Percentiles rank a stretch among this genome's conserved stretches.
Evolutionary conservation across 163 green algal species (phyloP).

Genomic region (Volvox carteri): DNA sequence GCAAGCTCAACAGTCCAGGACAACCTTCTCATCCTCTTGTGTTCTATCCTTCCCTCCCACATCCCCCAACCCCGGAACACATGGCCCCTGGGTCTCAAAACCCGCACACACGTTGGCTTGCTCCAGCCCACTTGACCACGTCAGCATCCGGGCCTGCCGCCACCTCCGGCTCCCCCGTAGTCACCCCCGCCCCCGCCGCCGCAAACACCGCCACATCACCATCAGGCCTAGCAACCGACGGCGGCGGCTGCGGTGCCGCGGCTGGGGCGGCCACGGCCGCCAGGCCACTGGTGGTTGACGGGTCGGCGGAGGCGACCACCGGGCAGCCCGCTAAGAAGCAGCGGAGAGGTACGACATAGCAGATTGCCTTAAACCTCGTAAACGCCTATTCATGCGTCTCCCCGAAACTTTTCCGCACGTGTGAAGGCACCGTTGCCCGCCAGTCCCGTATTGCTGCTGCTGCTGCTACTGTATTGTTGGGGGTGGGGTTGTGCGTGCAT

Average conservation of each 20-base stretch:
- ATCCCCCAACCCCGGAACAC: no score
- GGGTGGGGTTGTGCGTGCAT: no score
- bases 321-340: constrained; percentile 45
- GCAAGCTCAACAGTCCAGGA: no score
- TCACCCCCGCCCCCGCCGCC: background rate
- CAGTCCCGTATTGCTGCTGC: no score
- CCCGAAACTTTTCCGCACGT: no score
- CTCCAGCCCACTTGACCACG: background rate
- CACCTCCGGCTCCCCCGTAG: no score
- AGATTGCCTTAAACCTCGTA: background rate
- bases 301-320: no score
- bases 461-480: no score
- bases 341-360: background rate
- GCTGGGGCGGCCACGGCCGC: background rate
- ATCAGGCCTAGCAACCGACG: no score
- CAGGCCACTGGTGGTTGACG: background rate
- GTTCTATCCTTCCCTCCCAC: background rate
- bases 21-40: background rate
- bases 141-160: background rate
- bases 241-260: background rate
- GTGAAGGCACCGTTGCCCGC: no score
- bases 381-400: background rate
- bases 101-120: no score
- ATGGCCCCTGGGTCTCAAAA: no score
- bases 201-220: background rate